Base-by-base conservation (phyloP, 176 grass and related monocot genomes). In the Ensete glaucum region DNA sequence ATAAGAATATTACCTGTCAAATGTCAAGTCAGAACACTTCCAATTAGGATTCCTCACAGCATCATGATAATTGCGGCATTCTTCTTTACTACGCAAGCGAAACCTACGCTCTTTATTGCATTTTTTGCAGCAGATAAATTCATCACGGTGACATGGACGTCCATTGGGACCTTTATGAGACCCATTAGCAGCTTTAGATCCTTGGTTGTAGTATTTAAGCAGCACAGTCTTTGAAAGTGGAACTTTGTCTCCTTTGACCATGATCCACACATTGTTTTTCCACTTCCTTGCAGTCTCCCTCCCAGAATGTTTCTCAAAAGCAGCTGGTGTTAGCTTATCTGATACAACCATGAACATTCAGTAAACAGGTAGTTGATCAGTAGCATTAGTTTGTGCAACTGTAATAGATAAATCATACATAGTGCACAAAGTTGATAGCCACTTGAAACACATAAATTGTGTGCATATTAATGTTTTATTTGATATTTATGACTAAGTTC, bases 191-290 rank as follows among this genome's bases (percentile, higher is more conserved):
- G 83, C 80, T 83, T 85, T 98, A 19, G 82, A 88, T 4, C 86
- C 82, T 66, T 71, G 24, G 34, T 78, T 84, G 79, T 98, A 93
- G 86, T 98, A 93, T 73, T 87, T 92, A 50, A 98, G 88, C 69
- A 98, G 58, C 70, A 80, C 82, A 2, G 94, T 93, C 83, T 98
- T 98, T 53, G 82, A 78, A 50, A 98, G 59, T 73, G 94, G 88
- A 52, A 92, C 88, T 51, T 98, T 98, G 50, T 91, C 88, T 50
- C 94, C 94, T 83, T 89, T 75, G 79, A 93, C 80, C 52, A 98
- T 98, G n/a, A 91, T 82, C 94, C 94, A 98, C 75, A 98, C 83
- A 24, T 80, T 98, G 84, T 88, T 98, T 82, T 87, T 98, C 94
- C 94, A 98, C 81, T 93, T 98, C 75, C 88, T 89, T 52, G 88